phyloP scores from a whole-genome alignment of 805 yeast genomes.

The Suhomyces sp. region DNA sequence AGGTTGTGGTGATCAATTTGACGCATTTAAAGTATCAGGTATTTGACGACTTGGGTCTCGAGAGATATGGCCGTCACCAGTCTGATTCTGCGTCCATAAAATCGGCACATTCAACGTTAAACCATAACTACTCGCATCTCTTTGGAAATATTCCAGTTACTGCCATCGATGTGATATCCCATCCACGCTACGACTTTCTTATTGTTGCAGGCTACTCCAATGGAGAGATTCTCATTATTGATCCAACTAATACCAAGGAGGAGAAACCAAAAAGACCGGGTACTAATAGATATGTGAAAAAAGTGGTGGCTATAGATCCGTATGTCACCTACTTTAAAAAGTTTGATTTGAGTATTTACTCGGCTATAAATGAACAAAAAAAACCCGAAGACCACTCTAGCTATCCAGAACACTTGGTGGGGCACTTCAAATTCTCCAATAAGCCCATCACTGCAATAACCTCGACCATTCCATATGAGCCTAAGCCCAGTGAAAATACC shows the following conservation, averaged over 20 bases:
- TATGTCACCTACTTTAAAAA: conserved; percentile 35
- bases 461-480: conserved; percentile 25
- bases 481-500: not conserved
- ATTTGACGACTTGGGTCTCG: conserved; percentile 43
- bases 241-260: conserved; percentile 18
- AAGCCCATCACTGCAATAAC: conserved; percentile 52
- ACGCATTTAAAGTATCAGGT: conserved; percentile 40
- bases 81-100: conserved; percentile 6
- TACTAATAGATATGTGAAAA: conserved; percentile 10
- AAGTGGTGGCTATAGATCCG: conserved; percentile 23
- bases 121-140: conserved; percentile 12
- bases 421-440: conserved; percentile 61
- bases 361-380: not conserved
- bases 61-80: not conserved
- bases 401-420: conserved; percentile 28
- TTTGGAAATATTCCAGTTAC: conserved; percentile 18
- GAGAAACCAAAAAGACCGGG: conserved; percentile 4
- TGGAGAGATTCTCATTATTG: conserved; percentile 56
- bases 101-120: not conserved
- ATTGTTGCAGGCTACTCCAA: conserved; percentile 62
- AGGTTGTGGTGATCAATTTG: conserved; percentile 59
- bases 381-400: not conserved
- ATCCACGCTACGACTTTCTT: conserved; percentile 39
- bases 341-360: conserved; percentile 29
- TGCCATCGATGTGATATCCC: conserved; percentile 19